Evolutionary conservation across 331 rosid genomes (phyloP), one percentile per base, ranked within the genome.

Genomic region (Arachis monticola): DNA sequence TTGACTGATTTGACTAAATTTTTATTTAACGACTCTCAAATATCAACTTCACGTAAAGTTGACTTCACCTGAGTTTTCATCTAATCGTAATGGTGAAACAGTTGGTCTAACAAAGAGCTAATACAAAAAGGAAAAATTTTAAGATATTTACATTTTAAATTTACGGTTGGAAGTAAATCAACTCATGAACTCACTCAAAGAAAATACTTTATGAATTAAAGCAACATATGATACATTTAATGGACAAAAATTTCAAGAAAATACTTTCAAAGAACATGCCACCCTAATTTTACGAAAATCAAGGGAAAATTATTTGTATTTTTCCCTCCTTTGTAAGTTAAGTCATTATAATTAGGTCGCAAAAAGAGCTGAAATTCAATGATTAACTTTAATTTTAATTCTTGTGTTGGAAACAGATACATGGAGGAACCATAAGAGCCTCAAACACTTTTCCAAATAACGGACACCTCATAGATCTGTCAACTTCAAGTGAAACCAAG

Each of bases 361-460:
- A 10, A 10, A 60, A 74, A 62, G 70, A 51, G 6, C 53, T 64
- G 32, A 70, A 64, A 71, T 72, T 71, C 61, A 72, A 40, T 32
- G 7, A 5, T 11, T 67, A 0, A 65, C 12, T 44, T 61, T 67
- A 51, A 22, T 61, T 66, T 72, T 44, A 8, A 12, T 55, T 71
- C 8, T 14, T 70, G 66, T 13, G 30, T 60, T 75, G 77, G 35
- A 30, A 77, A 76, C 90, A 91, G 97, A 89, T 94, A 30, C 90
- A 88, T n/a, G 99, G 99, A 31, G 99, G 99, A 87, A 90, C 88
- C 1, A 7, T 94, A 64, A 74, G 81, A 35, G 99, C 97, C 55
- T 85, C 99, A 3, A 78, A 82, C 3, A 73, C 81, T 76, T 94
- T 94, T 63, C 93, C 97, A 53, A 2, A 62, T 0, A 83, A 88